Base-by-base conservation (phyloP, 371 early-diverging fungal species). In the Capillidium rhysosporum region DNA sequence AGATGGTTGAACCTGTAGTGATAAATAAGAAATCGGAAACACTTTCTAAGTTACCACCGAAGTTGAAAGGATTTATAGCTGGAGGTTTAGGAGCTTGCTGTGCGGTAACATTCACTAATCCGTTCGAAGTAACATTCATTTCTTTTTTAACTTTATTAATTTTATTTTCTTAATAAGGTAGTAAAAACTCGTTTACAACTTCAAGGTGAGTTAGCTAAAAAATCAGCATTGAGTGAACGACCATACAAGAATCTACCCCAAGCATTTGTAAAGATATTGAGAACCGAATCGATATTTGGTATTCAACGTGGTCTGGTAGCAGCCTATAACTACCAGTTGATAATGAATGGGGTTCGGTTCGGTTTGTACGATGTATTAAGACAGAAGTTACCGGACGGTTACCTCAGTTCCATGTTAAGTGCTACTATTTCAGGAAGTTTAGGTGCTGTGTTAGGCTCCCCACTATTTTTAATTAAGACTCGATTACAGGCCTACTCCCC, bases 101-200 rank as follows among this genome's bases (percentile, higher is more conserved):
- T 26, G 89, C 93, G 21, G 95, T 92, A 20, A 92, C 92, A 2
- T 81, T 94, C 58, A 87, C 91, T 20, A 94, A 94, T 64, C 91
- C 92, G 0, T 79, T 80, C 67, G 91, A 92, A 79, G 88, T 89
- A 70, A 40, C 43, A 21, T 26, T 12, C 31, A 38, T 28, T 40
- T 31, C 41, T 46, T 28, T 10, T 16, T 23, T 10, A 46, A 20
- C 40, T 14, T n/a, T 29, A 28, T 10, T 40, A 47, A 26, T 43
- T 28, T 29, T 28, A 18, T 41, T 10, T n/a, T n/a, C 10, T n/a
- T n/a, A 9, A 44, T 31, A 60, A 89, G 88, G 88, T 94, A 2
- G 89, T 92, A 45, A 96, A 96, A 62, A 91, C 91, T 25, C 78
- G 97, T 41, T 70, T 94, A 54, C 97, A 96, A 63, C 73, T 94